Evolutionary conservation across 208 protist species (phyloP).

Genomic region (Trypanosoma platydactyli): DNA sequence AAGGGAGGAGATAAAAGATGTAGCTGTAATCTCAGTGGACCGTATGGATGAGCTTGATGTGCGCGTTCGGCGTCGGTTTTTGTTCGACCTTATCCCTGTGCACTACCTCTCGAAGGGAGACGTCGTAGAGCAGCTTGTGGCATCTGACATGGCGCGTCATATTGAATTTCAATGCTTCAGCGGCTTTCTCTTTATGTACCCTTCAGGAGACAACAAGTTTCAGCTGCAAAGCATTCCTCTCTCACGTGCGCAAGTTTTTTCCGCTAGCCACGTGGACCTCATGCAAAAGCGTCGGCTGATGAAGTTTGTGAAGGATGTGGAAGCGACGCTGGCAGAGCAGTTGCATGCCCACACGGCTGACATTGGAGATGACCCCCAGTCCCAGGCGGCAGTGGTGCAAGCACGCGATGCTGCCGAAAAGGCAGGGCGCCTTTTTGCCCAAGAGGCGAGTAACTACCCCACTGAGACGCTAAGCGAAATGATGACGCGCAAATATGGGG

Average conservation of each 20-base stretch:
- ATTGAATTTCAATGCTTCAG: constrained; percentile 68
- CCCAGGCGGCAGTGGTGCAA: constrained; percentile 1
- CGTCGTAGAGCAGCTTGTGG: constrained; percentile 40
- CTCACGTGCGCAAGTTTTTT: constrained; percentile 82
- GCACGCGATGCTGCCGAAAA: constrained; percentile 26
- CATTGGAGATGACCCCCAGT: constrained; percentile 43
- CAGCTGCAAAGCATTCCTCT: constrained; percentile 61
- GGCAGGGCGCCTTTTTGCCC: constrained; percentile 13
- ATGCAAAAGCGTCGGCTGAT: constrained; percentile 92
- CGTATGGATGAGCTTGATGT: constrained; percentile 31
- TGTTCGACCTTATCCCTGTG: constrained; percentile 71
- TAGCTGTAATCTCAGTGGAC: constrained; percentile 28
- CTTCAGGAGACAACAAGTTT: constrained; percentile 28
- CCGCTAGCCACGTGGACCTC: constrained; percentile 45
- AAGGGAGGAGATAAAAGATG: background rate
- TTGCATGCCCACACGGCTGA: constrained; percentile 67
- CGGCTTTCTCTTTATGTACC: constrained; percentile 45
- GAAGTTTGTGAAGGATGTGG: constrained; percentile 88
- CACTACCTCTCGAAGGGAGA: constrained; percentile 61
- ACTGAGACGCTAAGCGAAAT: constrained; percentile 41
- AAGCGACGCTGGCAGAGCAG: constrained; percentile 65
- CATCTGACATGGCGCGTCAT: constrained; percentile 51
- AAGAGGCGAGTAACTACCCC: constrained; percentile 20
- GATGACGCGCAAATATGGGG: constrained; percentile 49
- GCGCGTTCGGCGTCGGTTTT: constrained; percentile 32